phyloP scores from a whole-genome alignment of 1,139 yeast species.

The Sporopachydermia cereana region DNA sequence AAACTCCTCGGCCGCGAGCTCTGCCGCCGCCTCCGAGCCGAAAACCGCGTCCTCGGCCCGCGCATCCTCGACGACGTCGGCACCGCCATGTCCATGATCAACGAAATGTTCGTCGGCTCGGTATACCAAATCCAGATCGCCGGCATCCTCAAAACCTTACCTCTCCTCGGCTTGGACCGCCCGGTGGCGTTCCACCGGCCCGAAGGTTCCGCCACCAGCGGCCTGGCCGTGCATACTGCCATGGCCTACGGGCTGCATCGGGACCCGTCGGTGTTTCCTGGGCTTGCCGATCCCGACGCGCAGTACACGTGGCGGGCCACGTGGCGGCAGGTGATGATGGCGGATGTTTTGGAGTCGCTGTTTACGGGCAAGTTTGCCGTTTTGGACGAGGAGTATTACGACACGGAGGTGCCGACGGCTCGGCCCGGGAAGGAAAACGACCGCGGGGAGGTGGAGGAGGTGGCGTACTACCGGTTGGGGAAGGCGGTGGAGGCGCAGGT shows the following conservation, averaged over 20 bases:
- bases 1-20: background rate
- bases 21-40: background rate
- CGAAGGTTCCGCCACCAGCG: background rate
- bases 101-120: background rate
- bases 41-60: background rate
- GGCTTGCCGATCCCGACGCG: background rate
- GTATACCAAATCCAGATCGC: background rate
- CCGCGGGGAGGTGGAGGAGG: background rate
- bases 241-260: conserved; percentile 1
- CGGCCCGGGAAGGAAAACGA: conserved; percentile 3
- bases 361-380: background rate
- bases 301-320: background rate
- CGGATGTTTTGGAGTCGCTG: conserved; percentile 1
- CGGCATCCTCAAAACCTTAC: background rate
- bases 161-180: background rate
- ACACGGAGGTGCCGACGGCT: background rate
- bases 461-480: background rate
- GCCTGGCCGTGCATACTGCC: background rate
- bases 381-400: conserved; percentile 1
- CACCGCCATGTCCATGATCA: background rate
- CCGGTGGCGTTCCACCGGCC: background rate
- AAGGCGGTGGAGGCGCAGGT: background rate
- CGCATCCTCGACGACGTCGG: background rate
- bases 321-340: background rate
- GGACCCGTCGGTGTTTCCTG: background rate